Conservation (phyloP, 192 early-diverging fungal species). For the Coemansia sp. region DNA sequence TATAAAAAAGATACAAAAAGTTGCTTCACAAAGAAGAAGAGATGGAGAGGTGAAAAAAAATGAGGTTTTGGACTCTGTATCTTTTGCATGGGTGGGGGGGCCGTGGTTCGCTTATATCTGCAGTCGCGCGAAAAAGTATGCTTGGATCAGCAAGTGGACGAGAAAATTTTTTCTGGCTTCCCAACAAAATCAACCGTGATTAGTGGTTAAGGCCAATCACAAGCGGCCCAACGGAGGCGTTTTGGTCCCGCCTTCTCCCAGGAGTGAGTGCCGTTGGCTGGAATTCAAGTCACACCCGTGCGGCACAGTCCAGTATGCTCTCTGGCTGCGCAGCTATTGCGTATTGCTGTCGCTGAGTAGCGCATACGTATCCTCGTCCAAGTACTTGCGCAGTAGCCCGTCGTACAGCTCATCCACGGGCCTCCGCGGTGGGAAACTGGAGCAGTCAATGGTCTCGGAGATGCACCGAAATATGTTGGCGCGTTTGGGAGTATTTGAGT, state of each 20-base stretch:
- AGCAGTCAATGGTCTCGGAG: not conserved
- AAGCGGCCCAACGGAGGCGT: not conserved
- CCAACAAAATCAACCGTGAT: constrained; percentile 21
- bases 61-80: not conserved
- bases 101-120: constrained; percentile 5
- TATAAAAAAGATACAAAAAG: constrained; percentile 5
- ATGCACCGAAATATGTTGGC: not conserved
- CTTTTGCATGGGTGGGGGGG: constrained; percentile 4
- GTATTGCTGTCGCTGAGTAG: not conserved
- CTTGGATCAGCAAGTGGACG: constrained; percentile 5
- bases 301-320: not conserved
- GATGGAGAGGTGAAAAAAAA: not conserved
- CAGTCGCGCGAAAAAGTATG: not conserved
- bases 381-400: constrained; percentile 6
- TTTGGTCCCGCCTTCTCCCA: not conserved
- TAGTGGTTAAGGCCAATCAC: not conserved
- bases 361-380: not conserved
- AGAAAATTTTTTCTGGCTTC: constrained; percentile 27
- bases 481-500: not conserved
- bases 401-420: not conserved
- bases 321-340: not conserved
- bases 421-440: not conserved
- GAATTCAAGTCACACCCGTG: not conserved
- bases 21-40: not conserved
- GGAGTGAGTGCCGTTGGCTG: not conserved